Conservation (phyloP, 176 grass and related monocot genomes). For the Canna indica region DNA sequence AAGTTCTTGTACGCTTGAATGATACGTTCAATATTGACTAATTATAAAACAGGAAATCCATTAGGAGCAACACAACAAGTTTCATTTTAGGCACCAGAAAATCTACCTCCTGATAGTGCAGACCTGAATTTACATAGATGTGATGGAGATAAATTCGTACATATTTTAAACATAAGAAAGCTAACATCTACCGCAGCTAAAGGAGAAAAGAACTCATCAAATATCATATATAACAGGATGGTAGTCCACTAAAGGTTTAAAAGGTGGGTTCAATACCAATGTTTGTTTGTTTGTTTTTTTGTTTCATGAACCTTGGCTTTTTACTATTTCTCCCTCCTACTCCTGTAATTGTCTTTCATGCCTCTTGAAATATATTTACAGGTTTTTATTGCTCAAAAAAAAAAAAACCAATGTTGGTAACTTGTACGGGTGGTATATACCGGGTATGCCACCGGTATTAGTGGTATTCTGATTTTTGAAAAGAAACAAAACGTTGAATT, state of each 20-base stretch:
- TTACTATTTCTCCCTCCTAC: too few relatives aligned
- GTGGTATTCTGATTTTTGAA: not conserved
- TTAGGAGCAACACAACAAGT: not conserved
- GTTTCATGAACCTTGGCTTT: too few relatives aligned
- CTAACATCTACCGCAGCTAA: not conserved
- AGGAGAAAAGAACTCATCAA: not conserved
- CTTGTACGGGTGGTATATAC: not conserved
- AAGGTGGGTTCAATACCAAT: too few relatives aligned
- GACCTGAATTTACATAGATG: not conserved
- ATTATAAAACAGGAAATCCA: not conserved
- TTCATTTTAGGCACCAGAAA: not conserved
- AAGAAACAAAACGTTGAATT: not conserved
- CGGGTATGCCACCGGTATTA: not conserved
- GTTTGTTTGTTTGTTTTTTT: too few relatives aligned
- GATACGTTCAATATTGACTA: not conserved
- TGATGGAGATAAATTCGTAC: not conserved
- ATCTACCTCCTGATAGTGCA: not conserved
- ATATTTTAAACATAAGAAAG: not conserved
- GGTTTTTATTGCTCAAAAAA: too few relatives aligned
- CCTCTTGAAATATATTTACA: too few relatives aligned
- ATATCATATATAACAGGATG: not conserved
- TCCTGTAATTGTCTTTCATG: too few relatives aligned
- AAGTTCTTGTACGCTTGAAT: not conserved
- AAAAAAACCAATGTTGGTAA: not conserved
- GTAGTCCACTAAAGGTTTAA: not conserved